Evolutionary conservation across 1,139 yeast genomes (phyloP), one percentile per base, ranked within the genome.

Genomic region (Suhomyces guaymorum): DNA sequence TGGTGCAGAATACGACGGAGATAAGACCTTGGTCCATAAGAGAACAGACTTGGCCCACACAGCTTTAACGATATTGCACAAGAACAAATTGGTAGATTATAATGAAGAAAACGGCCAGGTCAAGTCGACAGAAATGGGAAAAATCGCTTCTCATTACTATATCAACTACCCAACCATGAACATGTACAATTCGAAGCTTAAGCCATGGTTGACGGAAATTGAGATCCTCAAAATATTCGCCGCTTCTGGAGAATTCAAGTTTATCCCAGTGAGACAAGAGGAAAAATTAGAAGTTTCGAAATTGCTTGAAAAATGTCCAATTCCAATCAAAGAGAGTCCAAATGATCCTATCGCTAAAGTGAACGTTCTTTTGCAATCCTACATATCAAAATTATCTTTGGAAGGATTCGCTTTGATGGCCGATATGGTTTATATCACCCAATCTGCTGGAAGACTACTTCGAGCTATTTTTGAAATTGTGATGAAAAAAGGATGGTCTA

Each of bases 341-440:
- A 79, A 73, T 30, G 94, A 87, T 40, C 82, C 94, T 0, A 57
- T 79, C 15, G 86, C 96, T 0, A 94, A 94, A 54, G 77, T 87
- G 20, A 88, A 83, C 47, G 78, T 88, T 5, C 60, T 94, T 24
- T 62, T 92, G 9, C 98, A 94, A 54, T 78, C 96, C 0, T 89
- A 86, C 51, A 83, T 94, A 12, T 86, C 97, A 1, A 62, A 82
- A 22, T 63, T 90, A 25, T 64, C 70, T 8, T 65, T 94, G 11
- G 95, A 85, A 2, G 98, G 97, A 1, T 87, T 87, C 65, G 97
- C 97, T 0, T 63, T 94, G 40, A 79, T 84, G 72, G 81, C 97
- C 0, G 99, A 94, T 63, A 89, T 90, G 97, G 74, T 87, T 4
- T 92, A 87, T 52, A 78, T 94, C 26, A 86, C 94, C 0, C 98